Base-by-base conservation (phyloP, 1,284 basidiomycete species). In the Ustilago crameri region DNA sequence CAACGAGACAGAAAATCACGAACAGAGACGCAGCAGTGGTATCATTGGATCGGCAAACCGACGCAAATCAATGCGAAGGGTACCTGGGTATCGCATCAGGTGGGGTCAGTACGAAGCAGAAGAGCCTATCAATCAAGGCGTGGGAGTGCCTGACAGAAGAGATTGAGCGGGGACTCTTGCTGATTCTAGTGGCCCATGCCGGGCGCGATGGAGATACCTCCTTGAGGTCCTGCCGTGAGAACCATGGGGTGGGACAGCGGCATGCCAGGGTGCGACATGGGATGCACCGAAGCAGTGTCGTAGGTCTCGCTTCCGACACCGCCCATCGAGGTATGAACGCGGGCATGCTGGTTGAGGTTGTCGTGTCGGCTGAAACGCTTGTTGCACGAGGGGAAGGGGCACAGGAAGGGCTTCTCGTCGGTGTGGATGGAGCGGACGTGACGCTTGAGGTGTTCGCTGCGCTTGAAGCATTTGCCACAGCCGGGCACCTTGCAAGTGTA, bases 391-490 rank as follows among this genome's bases (percentile, higher is more conserved):
- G 75, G 74, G 50, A 62, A 71, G 23, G 74, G 64, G 68, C 79
- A 81, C 32, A 65, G 64, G 74, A 71, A 81, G n/a, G 79, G 76
- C 67, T 78, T 78, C 30, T 79, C 78, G 51, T 80, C 78, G 18
- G 78, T 79, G 63, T 80, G 78, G 42, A 80, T 80, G 45, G 75
- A 78, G n/a, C 77, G 66, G 14, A 80, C 74, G 47, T 80, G 78
- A 20, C 78, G 56, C 70, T 80, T 80, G 58, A 80, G 71, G 41
- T 80, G 78, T 55, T 80, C 78, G 58, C 74, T 76, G 22, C 78
- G 75, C 57, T 78, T 78, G 71, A 80, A 80, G 48, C 75, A 78
- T 58, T 80, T 80, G 53, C 77, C 77, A 37, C 78, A 80, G 38
- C 77, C 78, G 26, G 75, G 76, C 17, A 80, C 78, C 48, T 78